Evolutionary conservation across 352 stramenopile species (phyloP).

Genomic region (Pythium apleroticum): DNA sequence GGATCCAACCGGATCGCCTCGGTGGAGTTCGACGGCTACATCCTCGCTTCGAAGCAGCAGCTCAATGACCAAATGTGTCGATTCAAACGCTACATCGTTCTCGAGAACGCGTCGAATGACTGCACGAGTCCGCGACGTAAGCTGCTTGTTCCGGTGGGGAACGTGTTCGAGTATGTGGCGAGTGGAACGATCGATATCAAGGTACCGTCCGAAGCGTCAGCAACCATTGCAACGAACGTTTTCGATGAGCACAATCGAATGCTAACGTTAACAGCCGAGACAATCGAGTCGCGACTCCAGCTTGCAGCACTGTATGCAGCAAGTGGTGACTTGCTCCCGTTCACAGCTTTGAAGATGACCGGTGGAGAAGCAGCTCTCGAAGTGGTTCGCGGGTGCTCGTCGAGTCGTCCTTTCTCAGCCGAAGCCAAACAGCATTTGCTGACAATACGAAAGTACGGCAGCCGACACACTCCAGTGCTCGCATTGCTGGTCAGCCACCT

Average conservation of each 20-base stretch:
- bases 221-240: conserved; percentile 10
- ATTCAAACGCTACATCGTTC: conserved; percentile 41
- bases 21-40: conserved; percentile 38
- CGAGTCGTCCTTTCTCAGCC: conserved; percentile 17
- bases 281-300: conserved; percentile 22
- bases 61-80: conserved; percentile 39
- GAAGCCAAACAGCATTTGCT: conserved; percentile 10
- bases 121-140: conserved; percentile 24
- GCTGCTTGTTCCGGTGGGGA: conserved; percentile 39
- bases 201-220: conserved; percentile 6
- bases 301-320: conserved; percentile 19
- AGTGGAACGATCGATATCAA: conserved; percentile 16
- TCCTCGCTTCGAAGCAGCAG: conserved; percentile 37
- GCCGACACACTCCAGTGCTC: conserved; percentile 12
- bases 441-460: conserved; percentile 12
- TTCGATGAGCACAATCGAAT: conserved; percentile 21
- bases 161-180: neutral
- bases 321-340: conserved; percentile 10
- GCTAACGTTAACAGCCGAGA: conserved; percentile 16
- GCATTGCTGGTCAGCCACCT: conserved; percentile 9
- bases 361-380: conserved; percentile 23
- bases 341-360: conserved; percentile 20
- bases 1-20: conserved; percentile 25
- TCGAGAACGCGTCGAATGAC: conserved; percentile 21
- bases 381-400: conserved; percentile 21